A percentile compares a stretch with the other conserved stretches of the same genome.
These are phyloP conservation scores for Quercus gilva DNA, from an alignment of 306 rosid species.

Conservation along the genomic window DNA sequence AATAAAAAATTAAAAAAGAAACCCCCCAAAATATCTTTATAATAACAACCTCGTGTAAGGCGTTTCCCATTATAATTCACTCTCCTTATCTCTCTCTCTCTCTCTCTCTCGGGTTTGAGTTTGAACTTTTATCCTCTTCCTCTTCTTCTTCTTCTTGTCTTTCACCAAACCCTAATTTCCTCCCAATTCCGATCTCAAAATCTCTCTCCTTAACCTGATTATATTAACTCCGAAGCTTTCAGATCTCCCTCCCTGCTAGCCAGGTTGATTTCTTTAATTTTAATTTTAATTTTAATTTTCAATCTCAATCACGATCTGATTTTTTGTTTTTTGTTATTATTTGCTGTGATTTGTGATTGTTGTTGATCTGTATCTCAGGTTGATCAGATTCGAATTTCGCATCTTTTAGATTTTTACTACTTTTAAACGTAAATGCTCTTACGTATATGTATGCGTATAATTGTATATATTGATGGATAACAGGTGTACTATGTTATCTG, in stretches of 20 bases:
- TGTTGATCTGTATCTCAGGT: neutral
- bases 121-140: neutral
- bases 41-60: too few species aligned
- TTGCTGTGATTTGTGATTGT: neutral
- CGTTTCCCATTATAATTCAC: too few species aligned
- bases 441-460: neutral
- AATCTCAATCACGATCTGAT: slow-evolving; percentile 1
- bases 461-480: neutral
- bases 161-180: slow-evolving; percentile 34
- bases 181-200: slow-evolving; percentile 14
- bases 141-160: neutral
- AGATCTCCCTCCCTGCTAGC: slow-evolving; percentile 32
- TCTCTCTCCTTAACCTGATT: neutral
- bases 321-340: neutral
- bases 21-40: too few species aligned
- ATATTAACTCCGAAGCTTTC: neutral
- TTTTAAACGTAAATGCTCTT: neutral
- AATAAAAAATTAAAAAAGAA: too few species aligned
- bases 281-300: neutral
- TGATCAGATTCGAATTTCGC: neutral
- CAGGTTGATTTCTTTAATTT: slow-evolving; percentile 24
- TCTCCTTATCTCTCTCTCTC: too few species aligned
- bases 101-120: neutral
- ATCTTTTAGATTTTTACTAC: too few species aligned
- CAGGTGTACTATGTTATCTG: neutral